These are phyloP conservation scores for Microbotryum saponariae DNA, from an alignment of 1,284 basidiomycete species.

Conservation along the genomic window DNA sequence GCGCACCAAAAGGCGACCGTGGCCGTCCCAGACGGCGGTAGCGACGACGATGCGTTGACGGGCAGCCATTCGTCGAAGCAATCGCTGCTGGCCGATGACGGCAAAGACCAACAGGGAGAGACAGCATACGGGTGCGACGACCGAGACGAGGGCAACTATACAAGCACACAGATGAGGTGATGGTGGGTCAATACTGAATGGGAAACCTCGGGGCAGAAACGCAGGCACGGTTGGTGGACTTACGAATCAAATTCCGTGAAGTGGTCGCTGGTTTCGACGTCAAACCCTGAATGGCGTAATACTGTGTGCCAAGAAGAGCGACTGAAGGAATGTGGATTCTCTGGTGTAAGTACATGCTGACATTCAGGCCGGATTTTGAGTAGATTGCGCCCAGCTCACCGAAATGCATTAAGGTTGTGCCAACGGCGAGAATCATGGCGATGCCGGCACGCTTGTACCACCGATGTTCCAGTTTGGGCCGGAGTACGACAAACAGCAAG, in stretches of 20 bases:
- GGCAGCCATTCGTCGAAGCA: conserved; percentile 36
- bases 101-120: conserved; percentile 42
- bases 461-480: conserved; percentile 46
- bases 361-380: conserved; percentile 21
- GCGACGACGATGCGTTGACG: conserved; percentile 46
- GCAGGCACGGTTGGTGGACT: neutral
- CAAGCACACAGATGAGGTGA: conserved; percentile 19
- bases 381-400: neutral
- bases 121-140: conserved; percentile 44
- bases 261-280: conserved; percentile 7
- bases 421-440: conserved; percentile 42
- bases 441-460: conserved; percentile 43
- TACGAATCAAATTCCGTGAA: conserved; percentile 25
- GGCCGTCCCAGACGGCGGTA: conserved; percentile 43
- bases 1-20: conserved; percentile 42
- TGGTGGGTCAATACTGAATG: conserved; percentile 14
- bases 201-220: neutral
- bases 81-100: conserved; percentile 39
- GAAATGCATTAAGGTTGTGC: conserved; percentile 45
- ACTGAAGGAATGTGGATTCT: conserved; percentile 1
- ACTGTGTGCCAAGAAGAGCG: conserved; percentile 31
- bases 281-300: conserved; percentile 21
- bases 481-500: conserved; percentile 47
- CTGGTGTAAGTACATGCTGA: neutral
- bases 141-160: conserved; percentile 41